Evolutionary conservation across 257 asterid species (phyloP).

Genomic region (Capsicum pubescens): DNA sequence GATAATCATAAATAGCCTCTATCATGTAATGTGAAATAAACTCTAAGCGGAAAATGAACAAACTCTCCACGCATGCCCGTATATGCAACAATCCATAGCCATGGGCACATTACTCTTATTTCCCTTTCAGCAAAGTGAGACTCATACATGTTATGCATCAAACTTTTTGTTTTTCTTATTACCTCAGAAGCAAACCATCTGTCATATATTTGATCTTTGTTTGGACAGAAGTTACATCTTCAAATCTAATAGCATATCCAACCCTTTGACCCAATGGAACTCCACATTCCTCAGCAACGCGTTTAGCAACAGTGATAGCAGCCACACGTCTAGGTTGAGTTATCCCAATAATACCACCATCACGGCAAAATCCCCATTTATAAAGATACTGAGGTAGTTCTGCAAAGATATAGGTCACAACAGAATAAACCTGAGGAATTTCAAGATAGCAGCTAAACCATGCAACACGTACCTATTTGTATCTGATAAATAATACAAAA

Average conservation of each 20-base stretch:
- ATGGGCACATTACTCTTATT: conserved; percentile 4
- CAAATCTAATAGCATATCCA: conserved; percentile 94
- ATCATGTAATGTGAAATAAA: not conserved
- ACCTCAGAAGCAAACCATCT: conserved; percentile 94
- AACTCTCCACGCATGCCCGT: not conserved
- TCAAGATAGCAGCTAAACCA: not conserved
- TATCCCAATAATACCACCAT: conserved; percentile 84
- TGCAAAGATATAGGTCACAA: conserved; percentile 42
- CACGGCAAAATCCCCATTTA: conserved; percentile 80
- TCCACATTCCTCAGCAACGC: conserved; percentile 95
- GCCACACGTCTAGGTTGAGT: conserved; percentile 99
- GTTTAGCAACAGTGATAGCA: conserved; percentile 91
- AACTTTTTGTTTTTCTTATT: conserved; percentile 26
- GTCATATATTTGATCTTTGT: conserved; percentile 96
- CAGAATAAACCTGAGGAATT: not conserved
- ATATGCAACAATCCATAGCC: not conserved
- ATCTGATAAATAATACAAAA: not conserved
- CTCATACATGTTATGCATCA: conserved; percentile 22
- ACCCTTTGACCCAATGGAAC: conserved; percentile 78
- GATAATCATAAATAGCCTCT: conserved; percentile 23
- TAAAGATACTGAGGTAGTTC: conserved; percentile 89
- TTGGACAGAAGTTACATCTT: conserved; percentile 77
- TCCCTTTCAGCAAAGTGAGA: not conserved
- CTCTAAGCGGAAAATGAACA: not conserved
- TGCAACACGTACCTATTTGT: conserved; percentile 3